A percentile compares a stretch with the other conserved stretches of the same genome.
phyloP scores from a whole-genome alignment of 2,329 filamentous ascomycete genomes.

The Myriangium duriaei region DNA sequence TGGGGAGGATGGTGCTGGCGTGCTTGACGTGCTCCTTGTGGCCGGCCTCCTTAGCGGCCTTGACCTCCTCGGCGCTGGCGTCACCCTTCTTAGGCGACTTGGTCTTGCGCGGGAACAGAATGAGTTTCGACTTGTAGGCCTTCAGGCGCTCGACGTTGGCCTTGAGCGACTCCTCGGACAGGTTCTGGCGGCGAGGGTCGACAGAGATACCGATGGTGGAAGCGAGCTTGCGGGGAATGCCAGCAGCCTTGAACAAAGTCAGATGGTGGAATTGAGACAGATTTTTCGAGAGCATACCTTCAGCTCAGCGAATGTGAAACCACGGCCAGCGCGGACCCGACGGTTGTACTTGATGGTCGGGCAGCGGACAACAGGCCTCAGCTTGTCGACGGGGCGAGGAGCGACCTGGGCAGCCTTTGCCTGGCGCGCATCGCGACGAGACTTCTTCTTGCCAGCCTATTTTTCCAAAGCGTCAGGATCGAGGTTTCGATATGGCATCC shows the following conservation, averaged over 20 bases:
- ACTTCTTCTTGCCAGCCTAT: conserved; percentile 91
- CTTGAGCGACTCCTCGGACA: conserved; percentile 87
- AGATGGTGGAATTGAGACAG: conserved; percentile 8
- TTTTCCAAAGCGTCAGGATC: conserved; percentile 24
- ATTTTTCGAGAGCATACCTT: conserved; percentile 53
- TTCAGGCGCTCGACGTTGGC: conserved; percentile 95
- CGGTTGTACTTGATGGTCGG: conserved; percentile 98
- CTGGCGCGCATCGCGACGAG: conserved; percentile 80
- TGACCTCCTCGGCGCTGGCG: conserved; percentile 71
- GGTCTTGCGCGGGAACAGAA: conserved; percentile 92
- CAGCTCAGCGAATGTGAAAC: conserved; percentile 93
- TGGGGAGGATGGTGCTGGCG: conserved; percentile 50
- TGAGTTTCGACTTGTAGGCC: conserved; percentile 91
- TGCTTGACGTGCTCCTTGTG: conserved; percentile 31
- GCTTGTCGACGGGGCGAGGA: conserved; percentile 92
- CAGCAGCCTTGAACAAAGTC: conserved; percentile 67
- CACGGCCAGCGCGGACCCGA: conserved; percentile 87
- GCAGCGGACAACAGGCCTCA: conserved; percentile 93
- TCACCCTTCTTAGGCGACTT: conserved; percentile 91
- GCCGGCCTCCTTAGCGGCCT: conserved; percentile 48
- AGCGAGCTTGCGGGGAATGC: conserved; percentile 86
- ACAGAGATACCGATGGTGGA: conserved; percentile 94
- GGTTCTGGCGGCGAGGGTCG: conserved; percentile 93
- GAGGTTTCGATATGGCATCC: conserved; percentile 17
- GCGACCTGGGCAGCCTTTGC: conserved; percentile 91